Base-by-base conservation (phyloP, 495 filamentous ascomycete genomes). In the Pyrenopolyporus hunteri region DNA sequence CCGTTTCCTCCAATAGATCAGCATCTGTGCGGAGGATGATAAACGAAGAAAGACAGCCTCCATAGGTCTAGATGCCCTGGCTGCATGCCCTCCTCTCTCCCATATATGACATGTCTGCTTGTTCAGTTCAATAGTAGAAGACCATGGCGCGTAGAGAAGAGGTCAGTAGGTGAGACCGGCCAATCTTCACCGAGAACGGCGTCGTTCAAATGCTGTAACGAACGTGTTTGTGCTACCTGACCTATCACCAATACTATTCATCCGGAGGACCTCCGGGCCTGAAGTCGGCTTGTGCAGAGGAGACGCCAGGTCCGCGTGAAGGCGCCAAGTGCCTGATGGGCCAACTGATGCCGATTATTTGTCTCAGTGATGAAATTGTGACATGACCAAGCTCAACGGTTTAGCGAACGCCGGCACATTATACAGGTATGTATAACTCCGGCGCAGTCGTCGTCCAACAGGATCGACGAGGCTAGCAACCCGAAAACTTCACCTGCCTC, bases 171-270 rank as follows among this genome's bases (percentile, higher is more conserved):
- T 67, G 58, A 58, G 49, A 40, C 53, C n/a, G 36, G 48, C 64
- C 64, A 67, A 67, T 63, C 58, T 25, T 58, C 58, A 63, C 63
- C 63, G 63, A 63, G 48, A 54, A 39, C 42, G 36, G 42, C n/a
- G 28, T 62, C 17, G 47, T 29, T 55, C 53, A 55, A 42, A 33
- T 58, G 59, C 53, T 48, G 49, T 49, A 59, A 56, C 25, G 31
- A 6, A 35, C 48, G 49, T 54, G n/a, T 13, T 43, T 67, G 64
- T 67, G 33, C 48, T 39, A 67, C 64, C 33, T 67, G 58, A 67
- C 47, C 35, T 49, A 59, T 67, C 64, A 63, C 16, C 49, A 54
- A 50, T 40, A 11, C 22, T 16, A 47, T 58, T 55, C 36, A 57
- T 20, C 44, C 46, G 64, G 57, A 23, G 29, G 33, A 16, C 20